These are phyloP conservation scores for Sporothrix euskadiensis DNA, from an alignment of 2,329 filamentous ascomycete genomes.

Conservation along the genomic window DNA sequence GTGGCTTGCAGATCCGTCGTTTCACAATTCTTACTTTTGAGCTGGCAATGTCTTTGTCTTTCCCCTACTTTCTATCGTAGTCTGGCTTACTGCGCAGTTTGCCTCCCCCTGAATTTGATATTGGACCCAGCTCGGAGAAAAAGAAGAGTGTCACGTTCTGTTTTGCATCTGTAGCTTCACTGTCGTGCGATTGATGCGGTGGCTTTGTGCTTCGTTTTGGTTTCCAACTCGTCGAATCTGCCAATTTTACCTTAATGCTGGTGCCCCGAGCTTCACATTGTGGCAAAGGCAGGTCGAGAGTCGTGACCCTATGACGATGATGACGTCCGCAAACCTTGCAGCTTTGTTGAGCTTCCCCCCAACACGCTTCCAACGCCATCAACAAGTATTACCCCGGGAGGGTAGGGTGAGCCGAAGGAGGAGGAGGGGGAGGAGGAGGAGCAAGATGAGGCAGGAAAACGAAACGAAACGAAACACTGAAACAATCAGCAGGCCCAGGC, in stretches of 20 bases:
- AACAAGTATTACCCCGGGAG: neutral
- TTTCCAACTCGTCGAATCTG: neutral
- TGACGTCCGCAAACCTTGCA: neutral
- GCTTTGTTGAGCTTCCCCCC: neutral
- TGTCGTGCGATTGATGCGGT: conserved; percentile 7
- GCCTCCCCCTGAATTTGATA: neutral
- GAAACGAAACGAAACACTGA: neutral
- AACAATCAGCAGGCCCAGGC: neutral
- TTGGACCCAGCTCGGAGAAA: neutral
- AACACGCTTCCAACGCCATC: neutral
- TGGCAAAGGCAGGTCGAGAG: neutral
- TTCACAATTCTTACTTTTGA: conserved; percentile 2
- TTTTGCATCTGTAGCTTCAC: neutral
- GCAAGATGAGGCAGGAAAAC: neutral
- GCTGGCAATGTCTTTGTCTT: neutral
- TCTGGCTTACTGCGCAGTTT: neutral
- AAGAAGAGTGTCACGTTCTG: neutral
- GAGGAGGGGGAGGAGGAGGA: neutral
- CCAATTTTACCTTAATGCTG: neutral
- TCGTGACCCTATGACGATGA: neutral
- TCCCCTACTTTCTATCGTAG: neutral
- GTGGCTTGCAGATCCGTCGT: conserved; percentile 1
- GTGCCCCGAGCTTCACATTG: neutral
- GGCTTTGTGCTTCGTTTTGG: neutral
- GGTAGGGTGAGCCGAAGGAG: neutral